Conservation (phyloP, 805 yeast species). For the Kodamaea kaohsiungensis region DNA sequence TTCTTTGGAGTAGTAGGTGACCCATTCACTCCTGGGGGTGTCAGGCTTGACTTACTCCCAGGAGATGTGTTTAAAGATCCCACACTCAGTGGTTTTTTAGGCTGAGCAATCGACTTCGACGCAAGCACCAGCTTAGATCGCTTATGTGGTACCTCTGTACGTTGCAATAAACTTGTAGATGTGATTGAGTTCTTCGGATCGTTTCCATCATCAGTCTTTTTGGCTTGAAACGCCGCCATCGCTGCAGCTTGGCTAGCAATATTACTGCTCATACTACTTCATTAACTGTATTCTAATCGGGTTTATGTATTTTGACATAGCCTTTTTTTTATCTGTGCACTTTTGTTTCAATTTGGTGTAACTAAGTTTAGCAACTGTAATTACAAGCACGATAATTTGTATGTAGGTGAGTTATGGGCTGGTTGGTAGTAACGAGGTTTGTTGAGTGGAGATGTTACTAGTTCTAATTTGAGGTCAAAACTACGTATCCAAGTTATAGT, state of each 20-base stretch:
- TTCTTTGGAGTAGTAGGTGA: neutral
- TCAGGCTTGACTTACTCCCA: neutral
- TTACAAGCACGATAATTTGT: neutral
- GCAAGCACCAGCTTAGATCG: neutral
- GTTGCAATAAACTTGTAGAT: neutral
- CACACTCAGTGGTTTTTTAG: neutral
- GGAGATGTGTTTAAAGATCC: neutral
- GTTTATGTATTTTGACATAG: neutral
- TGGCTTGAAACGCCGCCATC: conserved; percentile 41
- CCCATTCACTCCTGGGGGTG: neutral
- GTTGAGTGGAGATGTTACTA: neutral
- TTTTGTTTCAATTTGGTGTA: neutral
- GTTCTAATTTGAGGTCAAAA: too few relatives aligned
- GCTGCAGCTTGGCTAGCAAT: conserved; percentile 45
- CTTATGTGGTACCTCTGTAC: neutral
- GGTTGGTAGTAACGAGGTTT: neutral
- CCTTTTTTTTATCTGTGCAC: conserved; percentile 7
- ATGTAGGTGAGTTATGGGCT: neutral
- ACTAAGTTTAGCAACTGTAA: neutral
- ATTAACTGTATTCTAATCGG: neutral
- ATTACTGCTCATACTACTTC: conserved; percentile 6
- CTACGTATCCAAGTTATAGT: too few relatives aligned
- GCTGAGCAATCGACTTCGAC: neutral
- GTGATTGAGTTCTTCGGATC: neutral
- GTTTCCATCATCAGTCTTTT: neutral